A percentile compares a stretch with the other conserved stretches of the same genome.
phyloP scores from a whole-genome alignment of 139 green algal genomes.

The Gonium pectorale region DNA sequence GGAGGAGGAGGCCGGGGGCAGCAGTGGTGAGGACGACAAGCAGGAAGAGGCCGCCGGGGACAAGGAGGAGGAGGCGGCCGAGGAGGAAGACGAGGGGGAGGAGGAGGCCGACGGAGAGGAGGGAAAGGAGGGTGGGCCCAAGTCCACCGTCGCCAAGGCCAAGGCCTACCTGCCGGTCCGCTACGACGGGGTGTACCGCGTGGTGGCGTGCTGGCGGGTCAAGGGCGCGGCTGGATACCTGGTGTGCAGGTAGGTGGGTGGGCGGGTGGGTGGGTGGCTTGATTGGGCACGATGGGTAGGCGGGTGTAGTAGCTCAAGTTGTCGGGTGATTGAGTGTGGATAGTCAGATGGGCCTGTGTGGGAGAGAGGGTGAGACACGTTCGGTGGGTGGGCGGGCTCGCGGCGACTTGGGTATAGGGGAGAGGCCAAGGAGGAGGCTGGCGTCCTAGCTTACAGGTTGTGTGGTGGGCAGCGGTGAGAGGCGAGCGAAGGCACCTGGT shows the following conservation, averaged over 20 bases:
- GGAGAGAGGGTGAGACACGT: too few relatives aligned
- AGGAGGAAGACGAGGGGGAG: not conserved
- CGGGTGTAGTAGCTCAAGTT: not conserved
- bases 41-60: not conserved
- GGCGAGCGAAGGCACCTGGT: not conserved
- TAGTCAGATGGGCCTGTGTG: too few relatives aligned
- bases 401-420: too few relatives aligned
- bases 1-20: not conserved
- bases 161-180: conserved; percentile 68
- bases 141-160: not conserved
- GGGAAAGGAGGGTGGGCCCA: not conserved
- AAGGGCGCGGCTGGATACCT: conserved; percentile 80
- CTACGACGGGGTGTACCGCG: conserved; percentile 97
- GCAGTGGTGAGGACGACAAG: not conserved
- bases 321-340: not conserved
- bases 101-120: not conserved
- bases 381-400: too few relatives aligned
- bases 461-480: not conserved
- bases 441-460: too few relatives aligned
- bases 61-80: not conserved
- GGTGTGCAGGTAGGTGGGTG: conserved; percentile 69
- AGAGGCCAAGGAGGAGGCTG: too few relatives aligned
- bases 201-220: conserved; percentile 91
- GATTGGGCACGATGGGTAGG: not conserved
- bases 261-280: not conserved